These are phyloP conservation scores for Fusarium proliferatum DNA, from an alignment of 2,329 filamentous ascomycete genomes.

Conservation along the genomic window DNA sequence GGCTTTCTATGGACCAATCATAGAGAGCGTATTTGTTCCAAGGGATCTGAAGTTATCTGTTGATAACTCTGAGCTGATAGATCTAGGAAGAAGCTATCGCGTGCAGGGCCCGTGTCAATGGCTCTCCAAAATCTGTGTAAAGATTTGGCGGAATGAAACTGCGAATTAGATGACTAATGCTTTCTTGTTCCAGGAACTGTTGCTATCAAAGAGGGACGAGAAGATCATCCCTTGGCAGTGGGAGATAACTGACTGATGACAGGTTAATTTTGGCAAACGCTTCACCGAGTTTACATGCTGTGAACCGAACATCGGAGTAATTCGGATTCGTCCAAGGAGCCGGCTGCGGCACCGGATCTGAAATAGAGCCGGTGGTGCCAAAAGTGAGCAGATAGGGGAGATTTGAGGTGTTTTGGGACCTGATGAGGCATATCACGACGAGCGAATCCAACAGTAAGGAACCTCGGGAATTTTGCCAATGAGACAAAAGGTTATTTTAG, in stretches of 20 bases:
- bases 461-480: slow-evolving; percentile 30
- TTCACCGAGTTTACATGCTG: slow-evolving; percentile 5
- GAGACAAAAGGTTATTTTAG: slow-evolving; percentile 42
- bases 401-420: slow-evolving; percentile 26
- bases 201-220: slow-evolving; percentile 24
- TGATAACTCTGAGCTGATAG: slow-evolving; percentile 23
- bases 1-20: slow-evolving; percentile 36
- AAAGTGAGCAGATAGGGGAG: slow-evolving; percentile 40
- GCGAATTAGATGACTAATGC: slow-evolving; percentile 31
- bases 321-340: slow-evolving; percentile 19
- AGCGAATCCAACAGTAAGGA: slow-evolving; percentile 17
- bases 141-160: background rate
- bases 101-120: slow-evolving; percentile 7
- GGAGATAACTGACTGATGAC: slow-evolving; percentile 40
- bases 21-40: slow-evolving; percentile 29
- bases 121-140: background rate
- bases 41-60: slow-evolving; percentile 22
- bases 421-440: slow-evolving; percentile 16
- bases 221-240: slow-evolving; percentile 28
- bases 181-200: slow-evolving; percentile 18
- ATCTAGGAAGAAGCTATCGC: slow-evolving; percentile 15
- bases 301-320: slow-evolving; percentile 33
- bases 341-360: slow-evolving; percentile 8
- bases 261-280: slow-evolving; percentile 15
- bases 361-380: slow-evolving; percentile 24